These are phyloP conservation scores for Diaporthe sp. DNA, from an alignment of 2,329 filamentous ascomycete genomes.

Conservation along the genomic window DNA sequence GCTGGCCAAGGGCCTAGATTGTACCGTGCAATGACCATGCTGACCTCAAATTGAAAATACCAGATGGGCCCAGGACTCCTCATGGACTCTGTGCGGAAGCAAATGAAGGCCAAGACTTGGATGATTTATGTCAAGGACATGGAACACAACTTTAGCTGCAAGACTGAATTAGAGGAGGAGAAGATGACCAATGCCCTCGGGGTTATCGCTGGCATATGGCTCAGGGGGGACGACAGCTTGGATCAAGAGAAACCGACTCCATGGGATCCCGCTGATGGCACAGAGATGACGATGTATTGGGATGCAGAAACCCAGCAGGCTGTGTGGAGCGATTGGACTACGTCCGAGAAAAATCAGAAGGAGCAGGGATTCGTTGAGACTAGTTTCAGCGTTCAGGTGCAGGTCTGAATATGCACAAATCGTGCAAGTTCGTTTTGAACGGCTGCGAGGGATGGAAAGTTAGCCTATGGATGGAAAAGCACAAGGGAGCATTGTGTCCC, in stretches of 20 bases:
- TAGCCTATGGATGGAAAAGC: too few relatives aligned
- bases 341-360: neutral
- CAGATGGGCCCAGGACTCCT: neutral
- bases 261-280: neutral
- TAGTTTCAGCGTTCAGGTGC: neutral
- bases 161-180: neutral
- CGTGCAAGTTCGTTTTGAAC: too few relatives aligned
- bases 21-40: neutral
- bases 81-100: neutral
- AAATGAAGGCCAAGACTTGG: neutral
- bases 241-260: neutral
- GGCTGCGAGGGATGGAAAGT: too few relatives aligned
- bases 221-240: neutral
- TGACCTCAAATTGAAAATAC: neutral
- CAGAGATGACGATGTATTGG: neutral
- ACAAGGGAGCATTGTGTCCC: too few relatives aligned
- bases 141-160: neutral
- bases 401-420: too few relatives aligned
- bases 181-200: neutral
- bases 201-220: neutral
- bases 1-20: too few relatives aligned
- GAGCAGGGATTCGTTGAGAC: neutral
- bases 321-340: neutral
- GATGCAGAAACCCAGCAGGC: neutral
- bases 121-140: neutral